A percentile compares a stretch with the other conserved stretches of the same genome.
Conservation (phyloP, 768 basidiomycete species). For the Lactarius pseudohatsudake region DNA sequence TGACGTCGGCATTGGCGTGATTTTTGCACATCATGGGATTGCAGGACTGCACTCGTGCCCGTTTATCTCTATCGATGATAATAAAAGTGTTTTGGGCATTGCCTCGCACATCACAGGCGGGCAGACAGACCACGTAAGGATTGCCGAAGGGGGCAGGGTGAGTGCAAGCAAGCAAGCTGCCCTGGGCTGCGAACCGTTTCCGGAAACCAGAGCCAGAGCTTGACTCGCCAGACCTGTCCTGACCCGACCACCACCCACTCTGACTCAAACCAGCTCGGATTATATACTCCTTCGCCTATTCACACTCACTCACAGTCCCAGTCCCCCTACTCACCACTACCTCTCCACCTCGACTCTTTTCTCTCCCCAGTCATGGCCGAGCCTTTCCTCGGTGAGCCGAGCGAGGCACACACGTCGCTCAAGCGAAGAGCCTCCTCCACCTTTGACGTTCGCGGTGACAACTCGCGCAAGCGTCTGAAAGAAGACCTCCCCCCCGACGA, state of each 20-base stretch:
- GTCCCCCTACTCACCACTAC: constrained; percentile 37
- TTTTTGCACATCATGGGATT: too few species aligned
- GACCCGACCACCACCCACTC: background rate
- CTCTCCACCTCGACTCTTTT: constrained; percentile 34
- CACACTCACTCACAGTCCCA: constrained; percentile 7
- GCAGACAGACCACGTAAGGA: constrained; percentile 12
- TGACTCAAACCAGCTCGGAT: background rate
- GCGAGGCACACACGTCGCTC: constrained; percentile 15
- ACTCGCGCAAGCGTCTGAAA: constrained; percentile 26
- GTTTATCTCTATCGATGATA: background rate
- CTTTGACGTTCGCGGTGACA: constrained; percentile 22
- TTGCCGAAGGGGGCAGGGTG: constrained; percentile 3
- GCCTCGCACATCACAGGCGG: constrained; percentile 10
- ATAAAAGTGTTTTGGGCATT: background rate
- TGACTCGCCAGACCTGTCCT: constrained; percentile 3
- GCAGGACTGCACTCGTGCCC: background rate
- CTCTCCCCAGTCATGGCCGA: background rate
- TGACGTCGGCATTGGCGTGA: constrained; percentile 17
- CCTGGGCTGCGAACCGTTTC: constrained; percentile 15
- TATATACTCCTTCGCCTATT: background rate
- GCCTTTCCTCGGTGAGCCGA: constrained; percentile 7
- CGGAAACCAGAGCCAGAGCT: constrained; percentile 3
- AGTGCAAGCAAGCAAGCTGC: constrained; percentile 9
- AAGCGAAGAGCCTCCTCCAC: constrained; percentile 29
- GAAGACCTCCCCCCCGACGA: constrained; percentile 26